Conservation (phyloP, 192 early-diverging fungal species). For the Podila clonocystis region DNA sequence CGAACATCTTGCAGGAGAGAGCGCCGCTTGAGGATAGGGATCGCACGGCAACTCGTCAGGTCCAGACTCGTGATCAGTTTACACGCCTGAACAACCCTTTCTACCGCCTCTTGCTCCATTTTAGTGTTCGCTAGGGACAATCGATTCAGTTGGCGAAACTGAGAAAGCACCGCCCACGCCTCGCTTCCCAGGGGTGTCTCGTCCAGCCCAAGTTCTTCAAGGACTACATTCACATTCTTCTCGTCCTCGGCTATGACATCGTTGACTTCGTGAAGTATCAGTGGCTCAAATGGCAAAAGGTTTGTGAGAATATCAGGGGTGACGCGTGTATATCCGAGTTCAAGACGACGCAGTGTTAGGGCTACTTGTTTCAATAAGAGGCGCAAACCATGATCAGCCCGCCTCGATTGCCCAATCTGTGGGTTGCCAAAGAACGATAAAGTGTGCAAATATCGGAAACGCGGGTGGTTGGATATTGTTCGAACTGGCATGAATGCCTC, state of each 20-base stretch:
- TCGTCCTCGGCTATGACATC: background rate
- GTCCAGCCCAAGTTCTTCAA: constrained; percentile 38
- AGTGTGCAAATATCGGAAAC: constrained; percentile 15
- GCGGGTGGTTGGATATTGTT: background rate
- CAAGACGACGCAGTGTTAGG: constrained; percentile 18
- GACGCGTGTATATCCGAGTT: constrained; percentile 30
- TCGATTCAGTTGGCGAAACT: constrained; percentile 14
- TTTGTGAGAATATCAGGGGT: constrained; percentile 9
- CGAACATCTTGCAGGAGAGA: constrained; percentile 30
- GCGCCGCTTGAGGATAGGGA: constrained; percentile 25
- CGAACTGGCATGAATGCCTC: too few species aligned
- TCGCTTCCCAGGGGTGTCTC: constrained; percentile 29
- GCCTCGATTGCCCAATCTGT: constrained; percentile 11
- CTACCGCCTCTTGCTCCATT: constrained; percentile 20
- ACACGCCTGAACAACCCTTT: constrained; percentile 17
- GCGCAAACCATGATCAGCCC: background rate
- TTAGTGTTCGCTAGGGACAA: constrained; percentile 28
- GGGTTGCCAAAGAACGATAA: constrained; percentile 36
- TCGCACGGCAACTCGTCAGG: constrained; percentile 36
- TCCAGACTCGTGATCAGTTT: constrained; percentile 17
- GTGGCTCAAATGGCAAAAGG: background rate
- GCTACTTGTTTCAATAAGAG: constrained; percentile 8
- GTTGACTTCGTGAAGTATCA: background rate
- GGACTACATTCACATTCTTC: background rate
- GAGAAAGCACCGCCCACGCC: constrained; percentile 2